These are phyloP conservation scores for Lagenaria siceraria DNA, from an alignment of 306 rosid species.

Conservation along the genomic window DNA sequence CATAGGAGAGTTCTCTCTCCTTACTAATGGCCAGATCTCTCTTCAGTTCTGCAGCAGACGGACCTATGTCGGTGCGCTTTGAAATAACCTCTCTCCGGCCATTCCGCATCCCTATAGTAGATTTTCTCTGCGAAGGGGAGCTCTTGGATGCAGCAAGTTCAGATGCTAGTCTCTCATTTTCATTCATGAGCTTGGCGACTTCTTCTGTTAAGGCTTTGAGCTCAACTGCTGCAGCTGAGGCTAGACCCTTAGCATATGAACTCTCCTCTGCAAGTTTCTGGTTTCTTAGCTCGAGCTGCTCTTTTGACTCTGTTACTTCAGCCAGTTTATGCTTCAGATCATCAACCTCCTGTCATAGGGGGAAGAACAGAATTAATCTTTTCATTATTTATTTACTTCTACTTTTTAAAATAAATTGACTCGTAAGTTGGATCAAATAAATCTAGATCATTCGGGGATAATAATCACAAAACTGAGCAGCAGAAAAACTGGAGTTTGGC, in stretches of 20 bases:
- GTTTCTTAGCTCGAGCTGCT: slow-evolving; percentile 61
- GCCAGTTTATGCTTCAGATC: slow-evolving; percentile 52
- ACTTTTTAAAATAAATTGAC: neutral
- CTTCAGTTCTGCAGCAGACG: slow-evolving; percentile 46
- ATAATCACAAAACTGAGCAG: neutral
- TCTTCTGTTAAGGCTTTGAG: slow-evolving; percentile 95
- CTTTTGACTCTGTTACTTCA: slow-evolving; percentile 58
- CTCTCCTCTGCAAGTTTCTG: slow-evolving; percentile 91
- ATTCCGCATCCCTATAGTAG: slow-evolving; percentile 34
- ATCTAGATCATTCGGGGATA: neutral
- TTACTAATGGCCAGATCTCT: slow-evolving; percentile 70
- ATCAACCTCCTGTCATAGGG: slow-evolving; percentile 47
- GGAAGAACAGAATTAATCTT: neutral
- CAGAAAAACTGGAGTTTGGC: neutral
- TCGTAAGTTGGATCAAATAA: neutral
- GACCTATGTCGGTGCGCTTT: slow-evolving; percentile 57
- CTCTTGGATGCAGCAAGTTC: slow-evolving; percentile 68
- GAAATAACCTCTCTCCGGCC: slow-evolving; percentile 56
- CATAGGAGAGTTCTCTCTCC: slow-evolving; percentile 70
- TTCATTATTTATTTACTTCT: neutral
- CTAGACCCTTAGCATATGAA: slow-evolving; percentile 91
- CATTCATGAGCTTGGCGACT: slow-evolving; percentile 88
- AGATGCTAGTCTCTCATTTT: slow-evolving; percentile 61
- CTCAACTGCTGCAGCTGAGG: slow-evolving; percentile 99
- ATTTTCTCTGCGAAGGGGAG: slow-evolving; percentile 56